Evolutionary conservation across 176 grass and related monocot genomes (phyloP), one percentile per base, ranked within the genome.

Genomic region (Carex parvula): DNA sequence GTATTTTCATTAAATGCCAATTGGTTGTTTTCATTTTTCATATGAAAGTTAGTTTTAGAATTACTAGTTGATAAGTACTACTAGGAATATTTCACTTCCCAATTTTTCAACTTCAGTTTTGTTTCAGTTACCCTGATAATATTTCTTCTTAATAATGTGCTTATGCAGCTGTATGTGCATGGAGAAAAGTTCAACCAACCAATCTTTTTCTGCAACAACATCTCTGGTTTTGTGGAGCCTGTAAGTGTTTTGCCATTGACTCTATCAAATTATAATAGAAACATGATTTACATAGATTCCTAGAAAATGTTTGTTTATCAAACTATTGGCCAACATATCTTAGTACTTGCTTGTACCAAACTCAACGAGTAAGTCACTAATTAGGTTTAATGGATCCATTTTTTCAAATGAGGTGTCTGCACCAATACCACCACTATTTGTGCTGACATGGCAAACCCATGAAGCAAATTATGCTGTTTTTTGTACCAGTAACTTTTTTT

Each of bases 151-250:
- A 70, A 75, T 82, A 53, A 5, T 75, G 15, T 87, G 33, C 53
- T 4, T 81, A 68, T 74, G 83, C 86, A 99, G 96, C 44, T 99
- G 30, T 93, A 88, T 71, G 91, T 99, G 81, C 93, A 94, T 1
- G 85, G 83, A 61, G 89, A 99, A 88, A 99, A 99, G 79, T 99
- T 99, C 70, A 99, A 94, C 7, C 96, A 99, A 15, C 96, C 96
- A 44, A 95, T 99, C 84, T 99, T 95, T 70, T 87, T 90, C 77
- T 99, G 96, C 83, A 95, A 99, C 72, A 99, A 99, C 84, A 99
- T 99, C 12, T 92, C 93, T 78, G 96, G 96, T 69, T 95, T 67
- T 21, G 93, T 99, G 8, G 93, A 99, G 60, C 96, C 96, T n/a
- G 96, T 99, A 91, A 90, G 96, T 88, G 57, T 68, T 78, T 57